These are phyloP conservation scores for Thraustochytrium sp. DNA, from an alignment of 352 stramenopile genomes.

Conservation along the genomic window DNA sequence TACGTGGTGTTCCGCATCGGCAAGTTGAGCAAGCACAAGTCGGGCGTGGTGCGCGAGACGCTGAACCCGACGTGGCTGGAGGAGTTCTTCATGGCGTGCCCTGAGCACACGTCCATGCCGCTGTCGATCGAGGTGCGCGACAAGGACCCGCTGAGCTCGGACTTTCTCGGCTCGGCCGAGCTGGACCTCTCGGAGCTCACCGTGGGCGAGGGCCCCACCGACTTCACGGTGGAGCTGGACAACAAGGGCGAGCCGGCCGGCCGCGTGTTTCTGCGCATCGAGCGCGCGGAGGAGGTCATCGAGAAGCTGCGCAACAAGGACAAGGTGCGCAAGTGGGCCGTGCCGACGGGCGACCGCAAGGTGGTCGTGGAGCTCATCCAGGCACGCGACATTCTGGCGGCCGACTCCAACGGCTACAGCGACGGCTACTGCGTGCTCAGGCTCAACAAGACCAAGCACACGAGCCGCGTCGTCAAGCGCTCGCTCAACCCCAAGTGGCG, in stretches of 20 bases:
- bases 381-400: neutral
- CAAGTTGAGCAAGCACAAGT: constrained; percentile 14
- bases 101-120: neutral
- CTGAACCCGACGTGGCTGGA: constrained; percentile 41
- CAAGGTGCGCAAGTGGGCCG: neutral
- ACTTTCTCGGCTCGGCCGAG: neutral
- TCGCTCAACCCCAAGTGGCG: constrained; percentile 9
- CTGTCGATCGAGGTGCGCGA: constrained; percentile 9
- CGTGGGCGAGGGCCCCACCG: neutral
- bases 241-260: neutral
- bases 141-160: neutral
- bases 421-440: neutral
- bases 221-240: neutral
- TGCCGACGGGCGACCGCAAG: neutral
- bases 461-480: neutral
- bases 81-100: neutral
- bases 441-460: constrained; percentile 37
- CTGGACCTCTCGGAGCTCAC: neutral
- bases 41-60: neutral
- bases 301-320: neutral
- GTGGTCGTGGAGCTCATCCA: constrained; percentile 34
- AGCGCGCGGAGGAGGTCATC: neutral
- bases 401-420: neutral
- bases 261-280: neutral
- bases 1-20: constrained; percentile 35